phyloP scores from a whole-genome alignment of 495 filamentous ascomycete species.

The Podospora tetraspora region DNA sequence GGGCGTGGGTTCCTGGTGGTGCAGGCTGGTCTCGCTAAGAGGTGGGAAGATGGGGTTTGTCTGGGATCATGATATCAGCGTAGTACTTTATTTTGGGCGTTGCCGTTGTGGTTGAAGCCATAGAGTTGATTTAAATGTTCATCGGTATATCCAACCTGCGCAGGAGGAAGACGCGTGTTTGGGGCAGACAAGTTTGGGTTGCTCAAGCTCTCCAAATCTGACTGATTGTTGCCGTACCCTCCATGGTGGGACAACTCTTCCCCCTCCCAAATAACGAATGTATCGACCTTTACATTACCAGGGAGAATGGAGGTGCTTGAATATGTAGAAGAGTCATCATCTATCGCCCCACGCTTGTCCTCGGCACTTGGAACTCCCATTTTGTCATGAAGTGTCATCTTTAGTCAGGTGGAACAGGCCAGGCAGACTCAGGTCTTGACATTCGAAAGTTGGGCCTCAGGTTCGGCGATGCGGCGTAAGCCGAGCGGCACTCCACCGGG shows the following conservation, averaged over 20 bases:
- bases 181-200: background rate
- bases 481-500: conserved; percentile 9
- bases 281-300: background rate
- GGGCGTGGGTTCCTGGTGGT: background rate
- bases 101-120: background rate
- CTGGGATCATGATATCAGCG: background rate
- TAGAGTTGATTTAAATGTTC: background rate
- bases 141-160: background rate
- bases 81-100: background rate
- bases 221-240: background rate
- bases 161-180: background rate
- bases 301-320: background rate
- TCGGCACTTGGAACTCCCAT: background rate
- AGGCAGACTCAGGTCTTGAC: background rate
- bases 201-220: background rate
- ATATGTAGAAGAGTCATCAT: background rate
- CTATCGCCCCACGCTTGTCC: background rate
- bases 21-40: background rate
- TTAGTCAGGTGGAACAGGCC: background rate
- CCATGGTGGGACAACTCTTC: background rate
- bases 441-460: too few species aligned
- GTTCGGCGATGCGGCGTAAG: conserved; percentile 7
- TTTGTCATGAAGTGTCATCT: background rate
- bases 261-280: background rate
- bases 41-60: background rate